A percentile compares a stretch with the other conserved stretches of the same genome.
These are phyloP conservation scores for Aspergillus sp. DNA, from an alignment of 2,329 filamentous ascomycete genomes.

Conservation along the genomic window DNA sequence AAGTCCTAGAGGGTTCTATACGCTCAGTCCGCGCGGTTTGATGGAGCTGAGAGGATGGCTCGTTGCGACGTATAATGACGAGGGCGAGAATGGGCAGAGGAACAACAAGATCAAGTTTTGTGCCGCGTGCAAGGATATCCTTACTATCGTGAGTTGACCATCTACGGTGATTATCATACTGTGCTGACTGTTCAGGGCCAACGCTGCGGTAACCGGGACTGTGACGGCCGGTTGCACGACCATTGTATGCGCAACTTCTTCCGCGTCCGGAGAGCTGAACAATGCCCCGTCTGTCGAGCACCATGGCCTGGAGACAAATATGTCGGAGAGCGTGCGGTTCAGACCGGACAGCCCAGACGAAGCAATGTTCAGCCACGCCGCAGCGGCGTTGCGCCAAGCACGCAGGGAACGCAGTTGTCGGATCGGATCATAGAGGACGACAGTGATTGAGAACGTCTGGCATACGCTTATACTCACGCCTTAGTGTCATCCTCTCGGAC, in stretches of 20 bases:
- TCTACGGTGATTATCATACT: neutral
- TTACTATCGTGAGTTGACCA: constrained; percentile 66
- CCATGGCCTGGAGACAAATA: constrained; percentile 57
- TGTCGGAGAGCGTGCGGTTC: constrained; percentile 58
- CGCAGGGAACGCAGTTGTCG: constrained; percentile 13
- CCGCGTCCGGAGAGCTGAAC: constrained; percentile 63
- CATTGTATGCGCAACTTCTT: constrained; percentile 77
- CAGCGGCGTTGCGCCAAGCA: constrained; percentile 19
- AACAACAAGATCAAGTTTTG: constrained; percentile 84
- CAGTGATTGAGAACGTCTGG: constrained; percentile 17
- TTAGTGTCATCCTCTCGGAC: neutral
- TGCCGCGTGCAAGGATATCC: constrained; percentile 83
- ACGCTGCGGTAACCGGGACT: constrained; percentile 72
- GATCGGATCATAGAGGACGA: constrained; percentile 5
- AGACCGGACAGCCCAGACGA: constrained; percentile 26
- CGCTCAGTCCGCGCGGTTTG: constrained; percentile 74
- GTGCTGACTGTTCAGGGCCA: constrained; percentile 59
- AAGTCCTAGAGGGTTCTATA: constrained; percentile 73
- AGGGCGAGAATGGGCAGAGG: constrained; percentile 56
- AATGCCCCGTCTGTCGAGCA: constrained; percentile 65
- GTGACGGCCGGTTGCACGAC: constrained; percentile 73
- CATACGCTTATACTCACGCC: neutral
- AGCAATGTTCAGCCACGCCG: constrained; percentile 26
- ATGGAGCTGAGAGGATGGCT: constrained; percentile 87
- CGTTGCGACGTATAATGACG: constrained; percentile 86